phyloP scores from a whole-genome alignment of 257 asterid species.

The Forsythia viridissima region DNA sequence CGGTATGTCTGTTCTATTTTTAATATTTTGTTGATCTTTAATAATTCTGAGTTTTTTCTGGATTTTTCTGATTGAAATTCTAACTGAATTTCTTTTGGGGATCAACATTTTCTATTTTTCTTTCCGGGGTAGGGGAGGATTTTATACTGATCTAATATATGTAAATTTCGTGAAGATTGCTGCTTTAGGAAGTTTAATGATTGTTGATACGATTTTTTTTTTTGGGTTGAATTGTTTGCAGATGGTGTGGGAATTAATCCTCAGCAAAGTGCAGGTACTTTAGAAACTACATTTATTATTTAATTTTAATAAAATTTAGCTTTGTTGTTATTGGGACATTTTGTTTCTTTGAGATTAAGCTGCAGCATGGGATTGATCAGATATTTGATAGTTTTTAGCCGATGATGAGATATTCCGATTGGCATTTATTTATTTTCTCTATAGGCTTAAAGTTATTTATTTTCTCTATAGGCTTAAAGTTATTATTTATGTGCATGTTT shows the following conservation, averaged over 20 bases:
- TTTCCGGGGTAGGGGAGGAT: neutral
- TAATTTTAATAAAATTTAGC: slow-evolving; percentile 1
- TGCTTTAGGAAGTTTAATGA: slow-evolving; percentile 12
- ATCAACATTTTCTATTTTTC: neutral
- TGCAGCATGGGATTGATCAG: slow-evolving; percentile 9
- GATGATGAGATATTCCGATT: neutral
- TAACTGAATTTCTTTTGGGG: neutral
- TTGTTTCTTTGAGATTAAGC: slow-evolving; percentile 11
- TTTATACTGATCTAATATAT: neutral
- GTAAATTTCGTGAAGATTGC: slow-evolving; percentile 1
- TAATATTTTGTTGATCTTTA: too few species aligned
- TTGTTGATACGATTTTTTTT: neutral
- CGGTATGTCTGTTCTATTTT: slow-evolving; percentile 37
- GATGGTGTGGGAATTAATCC: slow-evolving; percentile 99
- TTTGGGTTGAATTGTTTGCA: slow-evolving; percentile 23
- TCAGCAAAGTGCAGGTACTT: slow-evolving; percentile 96
- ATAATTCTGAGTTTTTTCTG: neutral
- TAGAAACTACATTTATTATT: neutral
- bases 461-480: neutral
- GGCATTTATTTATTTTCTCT: neutral
- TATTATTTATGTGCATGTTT: neutral
- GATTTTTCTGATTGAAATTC: slow-evolving; percentile 3
- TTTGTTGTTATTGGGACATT: slow-evolving; percentile 7
- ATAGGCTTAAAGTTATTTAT: neutral
- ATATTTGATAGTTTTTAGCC: neutral